phyloP scores from a whole-genome alignment of 2,329 filamentous ascomycete species.

The Alternaria solani region DNA sequence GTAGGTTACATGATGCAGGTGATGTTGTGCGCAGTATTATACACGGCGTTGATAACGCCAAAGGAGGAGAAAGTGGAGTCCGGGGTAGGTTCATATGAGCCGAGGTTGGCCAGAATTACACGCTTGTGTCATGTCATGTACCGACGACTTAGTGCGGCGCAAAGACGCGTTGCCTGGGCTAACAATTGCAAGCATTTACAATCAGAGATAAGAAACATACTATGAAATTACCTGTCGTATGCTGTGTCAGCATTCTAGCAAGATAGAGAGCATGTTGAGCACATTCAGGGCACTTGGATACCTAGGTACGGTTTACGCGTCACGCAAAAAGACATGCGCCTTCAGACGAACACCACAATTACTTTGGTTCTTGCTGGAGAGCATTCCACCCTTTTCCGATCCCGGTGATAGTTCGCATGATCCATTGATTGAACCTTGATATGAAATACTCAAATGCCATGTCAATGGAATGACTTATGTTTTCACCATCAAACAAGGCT shows the following conservation, averaged over 20 bases:
- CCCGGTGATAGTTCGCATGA: no score
- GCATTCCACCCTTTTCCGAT: no score
- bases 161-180: neutral
- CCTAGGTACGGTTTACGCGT: no score
- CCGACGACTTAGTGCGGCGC: constrained; percentile 2
- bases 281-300: neutral
- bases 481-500: neutral
- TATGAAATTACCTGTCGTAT: no score
- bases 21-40: constrained; percentile 10
- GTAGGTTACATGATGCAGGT: constrained; percentile 4
- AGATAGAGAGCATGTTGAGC: neutral
- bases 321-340: no score
- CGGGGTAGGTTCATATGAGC: constrained; percentile 11
- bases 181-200: neutral
- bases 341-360: no score
- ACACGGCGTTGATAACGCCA: neutral
- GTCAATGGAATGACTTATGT: neutral
- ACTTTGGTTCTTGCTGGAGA: no score
- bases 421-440: no score
- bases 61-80: constrained; percentile 10
- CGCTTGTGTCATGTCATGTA: constrained; percentile 5
- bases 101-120: constrained; percentile 12
- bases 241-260: neutral
- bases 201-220: neutral
- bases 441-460: no score